Conservation (phyloP, 495 filamentous ascomycete species). For the Jackrogersella minutella region DNA sequence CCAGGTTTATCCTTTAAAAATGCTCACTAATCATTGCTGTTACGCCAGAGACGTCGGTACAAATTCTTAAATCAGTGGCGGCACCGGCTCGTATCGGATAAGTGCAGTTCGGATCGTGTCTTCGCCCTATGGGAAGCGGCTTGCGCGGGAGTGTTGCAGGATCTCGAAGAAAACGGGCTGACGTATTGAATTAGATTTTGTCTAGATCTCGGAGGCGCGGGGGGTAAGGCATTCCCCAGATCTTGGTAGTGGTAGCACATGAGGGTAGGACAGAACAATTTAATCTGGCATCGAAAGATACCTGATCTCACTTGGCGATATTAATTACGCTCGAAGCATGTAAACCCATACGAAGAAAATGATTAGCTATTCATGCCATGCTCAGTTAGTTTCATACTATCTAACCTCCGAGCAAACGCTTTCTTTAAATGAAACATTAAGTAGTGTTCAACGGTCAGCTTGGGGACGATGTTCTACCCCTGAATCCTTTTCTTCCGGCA, state of each 20-base stretch:
- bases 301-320: conserved; percentile 36
- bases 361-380: background rate
- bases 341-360: background rate
- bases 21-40: background rate
- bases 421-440: background rate
- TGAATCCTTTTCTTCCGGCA: background rate
- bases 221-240: conserved; percentile 20
- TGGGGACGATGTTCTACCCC: background rate
- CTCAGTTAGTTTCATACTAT: background rate
- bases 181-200: background rate
- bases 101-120: conserved; percentile 35
- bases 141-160: conserved; percentile 26
- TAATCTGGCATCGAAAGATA: conserved; percentile 29
- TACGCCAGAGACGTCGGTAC: background rate
- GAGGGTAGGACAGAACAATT: conserved; percentile 11
- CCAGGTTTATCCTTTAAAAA: background rate
- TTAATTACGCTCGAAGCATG: conserved; percentile 2
- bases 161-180: conserved; percentile 27
- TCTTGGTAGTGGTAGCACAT: conserved; percentile 24
- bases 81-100: conserved; percentile 18
- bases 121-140: conserved; percentile 27
- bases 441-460: background rate
- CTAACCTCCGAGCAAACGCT: background rate
- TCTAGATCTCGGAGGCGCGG: conserved; percentile 12
- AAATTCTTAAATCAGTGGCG: background rate